A percentile compares a stretch with the other conserved stretches of the same genome.
Evolutionary conservation across 2,329 filamentous ascomycete species (phyloP).

Genomic region (Arthrobotrys sinensis): DNA sequence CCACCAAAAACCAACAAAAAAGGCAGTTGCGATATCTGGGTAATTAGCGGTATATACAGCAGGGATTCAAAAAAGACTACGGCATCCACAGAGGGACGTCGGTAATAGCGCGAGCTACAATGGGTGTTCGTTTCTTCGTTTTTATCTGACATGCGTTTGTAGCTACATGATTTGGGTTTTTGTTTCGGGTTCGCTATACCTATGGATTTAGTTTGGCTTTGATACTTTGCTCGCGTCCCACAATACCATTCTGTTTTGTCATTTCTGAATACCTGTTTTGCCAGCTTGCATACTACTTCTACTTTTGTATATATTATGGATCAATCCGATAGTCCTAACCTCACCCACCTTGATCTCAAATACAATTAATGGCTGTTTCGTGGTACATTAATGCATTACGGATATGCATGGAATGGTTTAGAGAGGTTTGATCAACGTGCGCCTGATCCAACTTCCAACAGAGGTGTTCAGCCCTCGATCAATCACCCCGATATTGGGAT

Average conservation of each 20-base stretch:
- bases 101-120: conserved; percentile 57
- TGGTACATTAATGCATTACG: background rate
- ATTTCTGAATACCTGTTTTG: conserved; percentile 18
- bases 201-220: conserved; percentile 16
- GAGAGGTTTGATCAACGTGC: background rate
- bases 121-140: conserved; percentile 47
- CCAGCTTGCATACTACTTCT: conserved; percentile 20
- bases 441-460: conserved; percentile 10
- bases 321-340: conserved; percentile 29
- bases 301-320: conserved; percentile 53
- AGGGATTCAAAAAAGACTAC: conserved; percentile 45
- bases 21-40: conserved; percentile 35
- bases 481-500: background rate
- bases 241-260: conserved; percentile 52
- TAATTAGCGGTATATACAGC: conserved; percentile 50
- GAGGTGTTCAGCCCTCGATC: background rate
- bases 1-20: conserved; percentile 37
- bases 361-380: background rate
- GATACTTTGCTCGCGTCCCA: conserved; percentile 19
- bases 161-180: conserved; percentile 9
- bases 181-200: conserved; percentile 12
- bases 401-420: background rate
- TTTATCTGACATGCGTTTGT: background rate
- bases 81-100: conserved; percentile 29
- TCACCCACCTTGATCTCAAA: background rate